Evolutionary conservation across 495 filamentous ascomycete species (phyloP), one percentile per base, ranked within the genome.

Genomic region (Collariella sp.): DNA sequence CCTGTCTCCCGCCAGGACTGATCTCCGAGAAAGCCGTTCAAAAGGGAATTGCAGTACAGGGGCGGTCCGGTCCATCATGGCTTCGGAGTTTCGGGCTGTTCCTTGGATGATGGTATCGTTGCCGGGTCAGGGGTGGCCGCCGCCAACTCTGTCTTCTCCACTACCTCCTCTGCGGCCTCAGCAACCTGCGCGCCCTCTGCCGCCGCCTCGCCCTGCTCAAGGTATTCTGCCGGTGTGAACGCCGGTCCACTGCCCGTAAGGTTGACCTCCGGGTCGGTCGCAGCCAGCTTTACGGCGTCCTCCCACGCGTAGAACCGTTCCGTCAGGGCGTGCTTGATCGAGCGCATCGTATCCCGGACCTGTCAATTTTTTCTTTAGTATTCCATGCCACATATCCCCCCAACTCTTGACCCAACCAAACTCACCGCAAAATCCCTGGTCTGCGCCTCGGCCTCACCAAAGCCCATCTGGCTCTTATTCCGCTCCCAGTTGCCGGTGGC

Each of bases 221-320:
- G 26, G 43, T 69, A 73, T 39, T 69, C 57, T 16, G 31, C 51
- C 20, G 79, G 80, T 11, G 56, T 67, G 61, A 78, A 86, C 41
- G 76, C 70, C 19, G 61, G 66, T 4, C 71, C 76, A 1, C 71
- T 52, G 20, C 72, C 76, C 29, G 64, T 70, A 6, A 88, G 64
- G 61, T 88, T 67, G 43, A 88, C 68, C 64, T 87, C 81, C 16
- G 75, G 74, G 64, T 89, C 89, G 9, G 72, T 70, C 65, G 79
- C 71, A 7, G 87, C 91, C 55, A 90, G 65, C 60, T 78, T 75
- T 54, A 80, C 73, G 22, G 93, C 93, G 59, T 91, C 88, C 60
- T 90, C 81, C 87, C 88, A 96, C 35, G 87, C 77, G 71, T 96
- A 93, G 73, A 82, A 90, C 62, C 91, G 77, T 67, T 97, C 91